A percentile compares a stretch with the other conserved stretches of the same genome.
Evolutionary conservation across 441 rosid genomes (phyloP).

Genomic region (Rhodomyrtus psidioides): DNA sequence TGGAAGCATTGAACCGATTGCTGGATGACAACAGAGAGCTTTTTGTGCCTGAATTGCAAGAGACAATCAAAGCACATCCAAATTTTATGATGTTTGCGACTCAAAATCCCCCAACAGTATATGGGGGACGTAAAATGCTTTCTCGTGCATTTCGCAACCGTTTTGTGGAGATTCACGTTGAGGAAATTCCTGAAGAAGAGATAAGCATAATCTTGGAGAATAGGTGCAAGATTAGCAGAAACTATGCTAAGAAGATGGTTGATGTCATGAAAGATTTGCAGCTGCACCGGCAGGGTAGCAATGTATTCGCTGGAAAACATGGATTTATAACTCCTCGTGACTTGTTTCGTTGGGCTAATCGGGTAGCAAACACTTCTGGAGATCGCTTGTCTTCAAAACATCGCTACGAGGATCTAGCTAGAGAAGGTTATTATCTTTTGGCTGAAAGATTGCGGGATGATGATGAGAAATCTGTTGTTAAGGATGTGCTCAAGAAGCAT

Average conservation of each 20-base stretch:
- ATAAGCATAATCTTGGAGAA: conserved; percentile 60
- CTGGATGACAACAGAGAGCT: conserved; percentile 98
- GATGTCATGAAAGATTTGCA: conserved; percentile 96
- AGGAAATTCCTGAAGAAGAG: conserved; percentile 92
- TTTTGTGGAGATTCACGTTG: conserved; percentile 98
- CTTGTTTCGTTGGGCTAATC: conserved; percentile 96
- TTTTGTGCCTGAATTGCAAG: conserved; percentile 80
- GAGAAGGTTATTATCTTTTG: conserved; percentile 90
- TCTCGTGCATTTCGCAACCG: conserved; percentile 99
- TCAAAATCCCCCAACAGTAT: conserved; percentile 93
- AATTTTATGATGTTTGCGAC: conserved; percentile 98
- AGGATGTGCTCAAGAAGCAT: conserved; percentile 67
- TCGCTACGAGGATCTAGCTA: conserved; percentile 83
- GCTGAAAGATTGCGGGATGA: conserved; percentile 97
- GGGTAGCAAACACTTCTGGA: conserved; percentile 21
- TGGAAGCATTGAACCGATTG: conserved; percentile 92
- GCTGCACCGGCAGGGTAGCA: conserved; percentile 85
- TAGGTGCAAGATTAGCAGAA: conserved; percentile 68
- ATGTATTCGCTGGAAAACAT: conserved; percentile 99
- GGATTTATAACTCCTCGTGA: conserved; percentile 98
- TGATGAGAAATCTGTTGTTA: conserved; percentile 73
- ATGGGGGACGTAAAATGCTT: conserved; percentile 98
- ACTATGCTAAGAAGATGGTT: conserved; percentile 83
- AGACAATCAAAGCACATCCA: conserved; percentile 82
- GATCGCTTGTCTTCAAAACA: conserved; percentile 27